phyloP scores from a whole-genome alignment of 495 filamentous ascomycete genomes.

The Echria macrotheca region DNA sequence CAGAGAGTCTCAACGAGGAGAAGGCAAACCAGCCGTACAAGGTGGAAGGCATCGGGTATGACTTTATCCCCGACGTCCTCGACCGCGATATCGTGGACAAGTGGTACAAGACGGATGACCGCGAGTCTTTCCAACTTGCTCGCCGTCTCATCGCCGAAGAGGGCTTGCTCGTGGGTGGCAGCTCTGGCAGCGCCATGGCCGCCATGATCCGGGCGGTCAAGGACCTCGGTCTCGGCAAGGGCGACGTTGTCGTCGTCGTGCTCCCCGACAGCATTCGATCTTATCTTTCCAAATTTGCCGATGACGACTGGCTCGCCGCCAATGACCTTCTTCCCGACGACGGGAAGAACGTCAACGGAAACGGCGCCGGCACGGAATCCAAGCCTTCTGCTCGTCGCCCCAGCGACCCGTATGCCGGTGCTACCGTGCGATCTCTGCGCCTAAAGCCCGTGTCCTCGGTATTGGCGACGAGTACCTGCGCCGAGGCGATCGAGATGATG shows the following conservation, averaged over 20 bases:
- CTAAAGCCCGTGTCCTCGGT: conserved; percentile 91
- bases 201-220: conserved; percentile 74
- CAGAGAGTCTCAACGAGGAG: conserved; percentile 68
- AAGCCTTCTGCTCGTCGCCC: conserved; percentile 25
- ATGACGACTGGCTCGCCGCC: conserved; percentile 96
- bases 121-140: conserved; percentile 83
- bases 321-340: conserved; percentile 70
- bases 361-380: conserved; percentile 10
- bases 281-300: conserved; percentile 98
- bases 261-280: conserved; percentile 93
- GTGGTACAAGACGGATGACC: conserved; percentile 97
- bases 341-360: conserved; percentile 38
- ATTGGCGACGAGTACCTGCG: conserved; percentile 57
- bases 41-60: conserved; percentile 97
- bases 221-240: conserved; percentile 66
- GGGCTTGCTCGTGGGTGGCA: conserved; percentile 89
- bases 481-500: conserved; percentile 93
- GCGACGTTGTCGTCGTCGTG: conserved; percentile 82
- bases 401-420: conserved; percentile 59
- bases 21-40: conserved; percentile 83
- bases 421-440: conserved; percentile 72
- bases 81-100: conserved; percentile 75
- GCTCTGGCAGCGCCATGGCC: conserved; percentile 86
- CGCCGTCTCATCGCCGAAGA: conserved; percentile 90
- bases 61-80: conserved; percentile 93